A percentile compares a stretch with the other conserved stretches of the same genome.
phyloP scores from a whole-genome alignment of 1,284 basidiomycete genomes.

The Fomitopsis palustris region DNA sequence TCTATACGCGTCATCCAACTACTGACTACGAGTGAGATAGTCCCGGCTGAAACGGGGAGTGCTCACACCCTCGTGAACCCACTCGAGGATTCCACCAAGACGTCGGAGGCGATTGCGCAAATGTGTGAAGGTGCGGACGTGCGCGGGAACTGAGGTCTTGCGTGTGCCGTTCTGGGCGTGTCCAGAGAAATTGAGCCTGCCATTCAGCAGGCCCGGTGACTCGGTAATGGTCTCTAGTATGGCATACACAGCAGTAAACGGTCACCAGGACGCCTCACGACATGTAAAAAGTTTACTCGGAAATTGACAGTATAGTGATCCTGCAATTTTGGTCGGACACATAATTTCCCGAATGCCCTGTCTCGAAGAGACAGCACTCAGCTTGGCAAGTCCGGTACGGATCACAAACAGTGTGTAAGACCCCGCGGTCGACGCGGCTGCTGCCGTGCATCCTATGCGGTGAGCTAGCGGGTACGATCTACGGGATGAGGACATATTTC shows the following conservation, averaged over 20 bases:
- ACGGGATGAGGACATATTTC: not conserved
- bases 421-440: not conserved
- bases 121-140: not conserved
- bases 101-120: not conserved
- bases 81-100: not conserved
- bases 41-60: not conserved
- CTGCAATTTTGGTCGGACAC: not conserved
- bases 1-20: not conserved
- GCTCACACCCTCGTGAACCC: not conserved
- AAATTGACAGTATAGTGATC: not conserved
- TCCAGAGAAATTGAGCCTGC: not conserved
- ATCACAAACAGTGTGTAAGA: not conserved
- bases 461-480: not conserved
- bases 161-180: not conserved
- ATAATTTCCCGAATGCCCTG: not conserved
- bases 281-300: not conserved
- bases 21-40: not conserved
- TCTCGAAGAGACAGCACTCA: not conserved
- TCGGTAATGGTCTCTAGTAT: not conserved
- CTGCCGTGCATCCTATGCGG: not conserved
- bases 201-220: not conserved
- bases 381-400: not conserved
- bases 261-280: not conserved
- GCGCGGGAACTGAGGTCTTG: not conserved
- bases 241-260: not conserved